Evolutionary conservation across 192 early-diverging fungal species (phyloP).

Genomic region (Coemansia sp.): DNA sequence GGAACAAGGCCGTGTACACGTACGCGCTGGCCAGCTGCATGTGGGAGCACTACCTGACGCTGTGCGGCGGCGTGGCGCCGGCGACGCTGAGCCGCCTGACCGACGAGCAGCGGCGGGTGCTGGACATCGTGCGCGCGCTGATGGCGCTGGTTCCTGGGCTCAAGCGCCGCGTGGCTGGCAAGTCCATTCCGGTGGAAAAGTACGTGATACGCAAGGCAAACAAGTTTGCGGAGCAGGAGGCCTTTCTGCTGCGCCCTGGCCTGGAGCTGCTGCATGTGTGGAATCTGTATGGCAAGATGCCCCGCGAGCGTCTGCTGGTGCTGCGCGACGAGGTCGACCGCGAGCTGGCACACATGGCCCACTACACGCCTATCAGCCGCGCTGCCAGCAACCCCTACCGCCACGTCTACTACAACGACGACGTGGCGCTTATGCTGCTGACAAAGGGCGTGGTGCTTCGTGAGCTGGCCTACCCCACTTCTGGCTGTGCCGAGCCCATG

Average conservation of each 20-base stretch:
- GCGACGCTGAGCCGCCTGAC: slow-evolving; percentile 1
- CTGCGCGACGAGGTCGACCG: slow-evolving; percentile 51
- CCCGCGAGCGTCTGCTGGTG: slow-evolving; percentile 42
- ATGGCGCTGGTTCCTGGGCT: slow-evolving; percentile 67
- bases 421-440: slow-evolving; percentile 70
- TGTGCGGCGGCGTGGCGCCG: slow-evolving; percentile 12
- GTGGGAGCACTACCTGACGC: slow-evolving; percentile 51
- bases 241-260: slow-evolving; percentile 67
- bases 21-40: slow-evolving; percentile 69
- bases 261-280: slow-evolving; percentile 75
- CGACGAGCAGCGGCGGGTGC: slow-evolving; percentile 27
- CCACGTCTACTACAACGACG: slow-evolving; percentile 65
- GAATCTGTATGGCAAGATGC: slow-evolving; percentile 73
- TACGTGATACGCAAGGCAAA: slow-evolving; percentile 80
- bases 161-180: slow-evolving; percentile 80
- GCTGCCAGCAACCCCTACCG: slow-evolving; percentile 36
- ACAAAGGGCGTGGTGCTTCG: slow-evolving; percentile 65
- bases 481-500: slow-evolving; percentile 13
- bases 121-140: slow-evolving; percentile 55
- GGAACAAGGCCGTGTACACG: slow-evolving; percentile 79
- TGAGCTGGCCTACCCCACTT: slow-evolving; percentile 57
- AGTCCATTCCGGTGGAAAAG: slow-evolving; percentile 84
- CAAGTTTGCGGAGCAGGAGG: slow-evolving; percentile 67
- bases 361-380: slow-evolving; percentile 27
- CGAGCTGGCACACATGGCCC: slow-evolving; percentile 46